phyloP scores from a whole-genome alignment of 352 stramenopile genomes.

The Phytophthora pinifolia region DNA sequence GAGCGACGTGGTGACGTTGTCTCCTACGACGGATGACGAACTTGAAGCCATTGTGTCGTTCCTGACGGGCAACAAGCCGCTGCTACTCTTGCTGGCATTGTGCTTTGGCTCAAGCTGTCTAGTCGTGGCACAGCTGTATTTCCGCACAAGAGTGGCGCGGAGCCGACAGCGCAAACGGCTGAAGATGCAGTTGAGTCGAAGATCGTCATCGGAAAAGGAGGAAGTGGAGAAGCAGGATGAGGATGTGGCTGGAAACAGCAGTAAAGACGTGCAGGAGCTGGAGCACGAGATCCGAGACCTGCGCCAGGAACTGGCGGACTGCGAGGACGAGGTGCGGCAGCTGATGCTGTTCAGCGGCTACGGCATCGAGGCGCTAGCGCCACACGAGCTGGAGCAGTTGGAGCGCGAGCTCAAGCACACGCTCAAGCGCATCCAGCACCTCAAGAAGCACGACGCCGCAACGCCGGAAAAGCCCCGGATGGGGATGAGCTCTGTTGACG shows the following conservation, averaged over 20 bases:
- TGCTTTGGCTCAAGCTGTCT: conserved; percentile 53
- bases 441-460: conserved; percentile 30
- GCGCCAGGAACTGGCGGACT: conserved; percentile 75
- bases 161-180: conserved; percentile 14
- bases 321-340: conserved; percentile 66
- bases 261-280: conserved; percentile 27
- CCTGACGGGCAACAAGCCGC: conserved; percentile 47
- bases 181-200: conserved; percentile 14
- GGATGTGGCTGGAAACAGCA: background rate
- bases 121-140: conserved; percentile 43
- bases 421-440: conserved; percentile 52
- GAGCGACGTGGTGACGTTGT: conserved; percentile 49
- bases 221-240: background rate
- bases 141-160: conserved; percentile 13
- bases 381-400: conserved; percentile 50
- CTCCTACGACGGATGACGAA: conserved; percentile 45
- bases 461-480: conserved; percentile 5
- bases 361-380: conserved; percentile 56
- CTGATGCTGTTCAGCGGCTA: conserved; percentile 80
- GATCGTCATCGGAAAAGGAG: conserved; percentile 12
- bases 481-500: conserved; percentile 8
- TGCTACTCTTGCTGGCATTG: conserved; percentile 44
- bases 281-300: conserved; percentile 67
- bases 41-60: conserved; percentile 54
- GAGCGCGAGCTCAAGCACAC: conserved; percentile 58